Evolutionary conservation across 2,329 filamentous ascomycete species (phyloP).

Genomic region (Plectosphaerella plurivora): DNA sequence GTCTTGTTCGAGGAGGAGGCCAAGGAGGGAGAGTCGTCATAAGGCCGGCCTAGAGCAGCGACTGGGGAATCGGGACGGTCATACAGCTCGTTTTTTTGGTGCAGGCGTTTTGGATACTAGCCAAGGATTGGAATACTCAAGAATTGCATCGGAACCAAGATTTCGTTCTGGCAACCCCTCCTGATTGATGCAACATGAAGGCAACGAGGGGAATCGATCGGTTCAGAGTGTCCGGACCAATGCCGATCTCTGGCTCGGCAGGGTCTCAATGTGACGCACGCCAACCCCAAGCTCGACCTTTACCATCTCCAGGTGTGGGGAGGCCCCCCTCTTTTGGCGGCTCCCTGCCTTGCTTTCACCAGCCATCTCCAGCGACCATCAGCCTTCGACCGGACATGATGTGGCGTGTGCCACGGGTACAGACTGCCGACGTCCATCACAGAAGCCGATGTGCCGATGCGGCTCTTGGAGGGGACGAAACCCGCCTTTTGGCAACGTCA

Average conservation of each 20-base stretch:
- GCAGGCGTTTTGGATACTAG: no score
- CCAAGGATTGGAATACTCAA: no score
- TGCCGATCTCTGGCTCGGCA: no score
- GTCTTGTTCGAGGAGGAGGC: conserved; percentile 64
- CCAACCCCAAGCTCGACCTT: neutral
- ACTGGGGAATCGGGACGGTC: no score
- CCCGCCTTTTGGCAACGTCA: neutral
- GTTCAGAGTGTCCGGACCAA: no score
- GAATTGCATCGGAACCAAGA: no score
- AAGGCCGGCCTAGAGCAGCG: neutral
- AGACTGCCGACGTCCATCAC: neutral
- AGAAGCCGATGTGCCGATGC: neutral
- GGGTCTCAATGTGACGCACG: neutral
- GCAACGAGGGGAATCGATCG: neutral
- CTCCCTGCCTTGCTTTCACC: neutral
- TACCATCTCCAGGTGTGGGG: neutral
- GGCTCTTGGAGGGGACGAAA: neutral
- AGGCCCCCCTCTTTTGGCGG: neutral
- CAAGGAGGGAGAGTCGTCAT: conserved; percentile 9
- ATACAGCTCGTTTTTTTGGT: no score
- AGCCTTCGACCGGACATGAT: no score
- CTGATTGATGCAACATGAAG: neutral
- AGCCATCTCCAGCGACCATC: neutral
- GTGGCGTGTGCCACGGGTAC: neutral
- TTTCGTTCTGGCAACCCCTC: no score